Percentiles rank a stretch among this genome's conserved stretches.
phyloP scores from a whole-genome alignment of 2,329 filamentous ascomycete species.

The Pseudocercospora pini-densiflorae region DNA sequence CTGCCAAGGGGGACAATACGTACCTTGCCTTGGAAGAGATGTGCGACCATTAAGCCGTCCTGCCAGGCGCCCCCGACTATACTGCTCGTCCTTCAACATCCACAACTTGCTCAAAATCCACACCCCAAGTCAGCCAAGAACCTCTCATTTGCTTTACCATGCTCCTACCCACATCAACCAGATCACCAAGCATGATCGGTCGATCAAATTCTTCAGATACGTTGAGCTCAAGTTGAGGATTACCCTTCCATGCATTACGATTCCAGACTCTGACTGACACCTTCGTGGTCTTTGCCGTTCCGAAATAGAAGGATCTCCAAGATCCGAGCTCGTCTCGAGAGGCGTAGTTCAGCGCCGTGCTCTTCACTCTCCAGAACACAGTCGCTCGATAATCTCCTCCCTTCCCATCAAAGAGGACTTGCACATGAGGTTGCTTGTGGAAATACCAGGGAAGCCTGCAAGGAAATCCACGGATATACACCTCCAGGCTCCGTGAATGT shows the following conservation, averaged over 20 bases:
- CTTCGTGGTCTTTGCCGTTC: neutral
- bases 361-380: neutral
- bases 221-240: neutral
- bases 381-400: neutral
- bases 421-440: neutral
- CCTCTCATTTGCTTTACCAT: neutral
- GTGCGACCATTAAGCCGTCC: neutral
- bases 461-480: neutral
- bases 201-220: neutral
- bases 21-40: neutral
- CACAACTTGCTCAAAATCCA: neutral
- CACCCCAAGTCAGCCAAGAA: neutral
- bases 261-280: neutral
- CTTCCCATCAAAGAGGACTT: neutral
- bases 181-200: neutral
- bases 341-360: neutral
- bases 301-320: neutral
- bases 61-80: neutral
- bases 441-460: neutral
- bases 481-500: neutral
- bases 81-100: neutral
- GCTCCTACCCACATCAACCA: neutral
- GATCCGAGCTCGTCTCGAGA: neutral
- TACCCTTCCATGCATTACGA: neutral
- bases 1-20: neutral